Evolutionary conservation across 805 yeast genomes (phyloP).

Genomic region (Ogataea ramenticola): DNA sequence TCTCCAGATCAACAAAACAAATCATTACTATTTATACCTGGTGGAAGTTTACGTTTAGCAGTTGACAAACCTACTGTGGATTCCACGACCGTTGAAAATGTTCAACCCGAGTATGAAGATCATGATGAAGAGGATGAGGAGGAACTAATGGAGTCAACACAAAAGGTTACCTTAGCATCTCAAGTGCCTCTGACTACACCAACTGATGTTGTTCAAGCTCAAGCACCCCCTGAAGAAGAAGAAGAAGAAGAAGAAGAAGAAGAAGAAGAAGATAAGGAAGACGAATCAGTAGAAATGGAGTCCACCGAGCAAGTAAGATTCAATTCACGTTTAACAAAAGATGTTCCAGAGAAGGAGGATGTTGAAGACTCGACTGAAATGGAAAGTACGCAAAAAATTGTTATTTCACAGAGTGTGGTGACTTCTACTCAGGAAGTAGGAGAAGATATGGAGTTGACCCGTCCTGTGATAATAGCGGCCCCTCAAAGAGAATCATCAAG

Average conservation of each 20-base stretch:
- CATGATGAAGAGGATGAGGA: too few relatives aligned
- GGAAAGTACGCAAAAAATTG: background rate
- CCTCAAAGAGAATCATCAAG: background rate
- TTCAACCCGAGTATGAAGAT: too few relatives aligned
- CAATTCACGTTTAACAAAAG: too few relatives aligned
- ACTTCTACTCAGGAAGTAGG: background rate
- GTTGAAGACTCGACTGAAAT: background rate
- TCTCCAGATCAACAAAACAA: background rate
- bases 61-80: too few relatives aligned
- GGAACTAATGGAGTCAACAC: too few relatives aligned
- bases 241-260: background rate
- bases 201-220: too few relatives aligned
- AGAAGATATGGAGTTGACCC: conserved; percentile 3
- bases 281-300: conserved; percentile 10
- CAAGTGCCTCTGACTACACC: too few relatives aligned
- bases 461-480: background rate
- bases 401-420: background rate
- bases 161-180: too few relatives aligned
- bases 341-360: background rate
- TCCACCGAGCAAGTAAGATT: conserved; percentile 8
- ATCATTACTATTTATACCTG: background rate
- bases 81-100: too few relatives aligned
- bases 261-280: conserved; percentile 5
- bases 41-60: background rate
- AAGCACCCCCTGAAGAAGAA: background rate